Percentiles rank a stretch among this genome's conserved stretches.
Evolutionary conservation across 192 early-diverging fungal genomes (phyloP).

Genomic region (Glomus cerebriforme): DNA sequence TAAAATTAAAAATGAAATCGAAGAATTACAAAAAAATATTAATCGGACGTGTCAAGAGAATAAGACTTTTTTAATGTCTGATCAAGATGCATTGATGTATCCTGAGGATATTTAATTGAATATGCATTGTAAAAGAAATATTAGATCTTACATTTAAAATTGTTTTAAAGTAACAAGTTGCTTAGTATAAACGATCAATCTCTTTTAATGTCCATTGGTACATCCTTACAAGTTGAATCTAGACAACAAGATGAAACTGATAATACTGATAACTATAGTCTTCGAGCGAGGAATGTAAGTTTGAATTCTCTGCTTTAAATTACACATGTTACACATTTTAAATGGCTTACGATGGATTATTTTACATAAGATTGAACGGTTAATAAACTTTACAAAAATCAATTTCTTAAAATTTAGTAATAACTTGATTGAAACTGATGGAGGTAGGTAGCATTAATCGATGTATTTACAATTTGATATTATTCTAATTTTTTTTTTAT

Average conservation of each 20-base stretch:
- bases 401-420: neutral
- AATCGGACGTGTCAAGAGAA: neutral
- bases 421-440: slow-evolving; percentile 32
- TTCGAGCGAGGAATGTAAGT: neutral
- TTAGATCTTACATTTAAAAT: neutral
- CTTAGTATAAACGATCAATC: neutral
- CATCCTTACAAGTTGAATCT: neutral
- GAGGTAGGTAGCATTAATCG: slow-evolving; percentile 14
- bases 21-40: neutral
- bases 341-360: neutral
- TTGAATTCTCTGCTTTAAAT: neutral
- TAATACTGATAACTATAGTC: neutral
- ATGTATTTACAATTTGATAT: neutral
- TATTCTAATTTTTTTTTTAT: neutral
- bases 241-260: neutral
- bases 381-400: neutral
- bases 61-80: neutral
- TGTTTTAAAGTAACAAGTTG: neutral
- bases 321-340: neutral
- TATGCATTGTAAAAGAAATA: neutral
- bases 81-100: neutral
- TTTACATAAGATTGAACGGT: neutral
- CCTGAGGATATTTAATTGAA: neutral
- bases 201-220: neutral
- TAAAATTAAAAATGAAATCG: neutral